Conservation (phyloP, 495 filamentous ascomycete species). For the Aspergillus saccharolyticus region DNA sequence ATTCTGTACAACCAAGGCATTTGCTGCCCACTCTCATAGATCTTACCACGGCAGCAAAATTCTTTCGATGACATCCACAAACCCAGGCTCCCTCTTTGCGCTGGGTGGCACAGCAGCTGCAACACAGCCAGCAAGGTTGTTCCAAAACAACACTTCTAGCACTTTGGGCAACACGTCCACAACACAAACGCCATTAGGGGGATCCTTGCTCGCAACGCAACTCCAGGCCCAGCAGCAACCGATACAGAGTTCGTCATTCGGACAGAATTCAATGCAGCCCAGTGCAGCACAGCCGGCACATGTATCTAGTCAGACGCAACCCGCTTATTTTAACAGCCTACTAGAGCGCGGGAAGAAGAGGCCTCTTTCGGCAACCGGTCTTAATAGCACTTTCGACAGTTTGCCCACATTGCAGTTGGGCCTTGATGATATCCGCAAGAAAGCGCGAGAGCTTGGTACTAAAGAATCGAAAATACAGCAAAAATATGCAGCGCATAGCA, state of each 20-base stretch:
- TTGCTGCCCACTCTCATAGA: neutral
- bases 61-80: slow-evolving; percentile 22
- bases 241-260: slow-evolving; percentile 28
- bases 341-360: slow-evolving; percentile 66
- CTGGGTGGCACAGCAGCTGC: slow-evolving; percentile 28
- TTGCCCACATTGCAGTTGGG: slow-evolving; percentile 68
- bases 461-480: slow-evolving; percentile 39
- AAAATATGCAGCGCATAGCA: slow-evolving; percentile 51
- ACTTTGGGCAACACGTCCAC: slow-evolving; percentile 23
- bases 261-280: slow-evolving; percentile 25
- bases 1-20: neutral
- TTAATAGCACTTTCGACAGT: slow-evolving; percentile 42
- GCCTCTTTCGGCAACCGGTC: slow-evolving; percentile 33
- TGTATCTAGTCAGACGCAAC: slow-evolving; percentile 36
- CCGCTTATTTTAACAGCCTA: slow-evolving; percentile 82
- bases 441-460: slow-evolving; percentile 71
- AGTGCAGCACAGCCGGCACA: slow-evolving; percentile 18
- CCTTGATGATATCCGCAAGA: slow-evolving; percentile 78
- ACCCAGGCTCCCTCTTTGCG: slow-evolving; percentile 33
- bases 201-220: slow-evolving; percentile 28
- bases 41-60: slow-evolving; percentile 2
- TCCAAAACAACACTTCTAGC: slow-evolving; percentile 27
- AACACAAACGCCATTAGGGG: slow-evolving; percentile 23
- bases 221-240: slow-evolving; percentile 33
- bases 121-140: slow-evolving; percentile 29